Conservation (phyloP, 164 flowering plant species). For the Tetracentron sinense region DNA sequence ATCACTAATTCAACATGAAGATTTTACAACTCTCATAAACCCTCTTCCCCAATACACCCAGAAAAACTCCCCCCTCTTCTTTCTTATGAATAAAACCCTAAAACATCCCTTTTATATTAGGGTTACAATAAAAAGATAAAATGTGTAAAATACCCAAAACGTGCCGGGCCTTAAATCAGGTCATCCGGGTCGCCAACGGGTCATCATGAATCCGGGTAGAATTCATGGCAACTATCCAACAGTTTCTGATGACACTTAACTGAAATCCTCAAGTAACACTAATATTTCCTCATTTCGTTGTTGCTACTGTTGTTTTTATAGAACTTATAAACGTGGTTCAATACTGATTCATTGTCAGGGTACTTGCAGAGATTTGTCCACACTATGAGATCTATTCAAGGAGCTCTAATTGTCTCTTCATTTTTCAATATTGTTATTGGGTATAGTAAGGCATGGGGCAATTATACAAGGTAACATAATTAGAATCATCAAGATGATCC, state of each 20-base stretch:
- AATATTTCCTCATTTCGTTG: neutral
- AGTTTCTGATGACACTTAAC: neutral
- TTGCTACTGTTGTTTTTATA: neutral
- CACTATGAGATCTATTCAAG: constrained; percentile 85
- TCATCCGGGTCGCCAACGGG: too few species aligned
- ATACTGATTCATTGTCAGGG: constrained; percentile 11
- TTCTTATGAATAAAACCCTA: too few species aligned
- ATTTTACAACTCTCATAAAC: too few species aligned
- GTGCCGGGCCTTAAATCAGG: too few species aligned
- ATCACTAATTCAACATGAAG: too few species aligned
- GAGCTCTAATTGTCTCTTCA: constrained; percentile 82
- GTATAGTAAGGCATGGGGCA: constrained; percentile 68
- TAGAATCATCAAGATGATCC: neutral
- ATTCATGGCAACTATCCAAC: too few species aligned
- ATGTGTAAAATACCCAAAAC: too few species aligned
- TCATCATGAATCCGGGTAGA: too few species aligned
- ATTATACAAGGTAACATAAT: constrained; percentile 48
- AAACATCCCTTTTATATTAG: too few species aligned
- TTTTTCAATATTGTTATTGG: constrained; percentile 75
- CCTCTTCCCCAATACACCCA: too few species aligned
- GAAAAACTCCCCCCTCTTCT: too few species aligned
- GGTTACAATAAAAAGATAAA: too few species aligned
- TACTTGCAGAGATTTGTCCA: constrained; percentile 68
- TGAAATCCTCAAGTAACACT: neutral
- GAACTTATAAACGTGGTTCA: neutral